Base-by-base conservation (phyloP, 148 eudicot genomes). In the Polygonum maritimum region DNA sequence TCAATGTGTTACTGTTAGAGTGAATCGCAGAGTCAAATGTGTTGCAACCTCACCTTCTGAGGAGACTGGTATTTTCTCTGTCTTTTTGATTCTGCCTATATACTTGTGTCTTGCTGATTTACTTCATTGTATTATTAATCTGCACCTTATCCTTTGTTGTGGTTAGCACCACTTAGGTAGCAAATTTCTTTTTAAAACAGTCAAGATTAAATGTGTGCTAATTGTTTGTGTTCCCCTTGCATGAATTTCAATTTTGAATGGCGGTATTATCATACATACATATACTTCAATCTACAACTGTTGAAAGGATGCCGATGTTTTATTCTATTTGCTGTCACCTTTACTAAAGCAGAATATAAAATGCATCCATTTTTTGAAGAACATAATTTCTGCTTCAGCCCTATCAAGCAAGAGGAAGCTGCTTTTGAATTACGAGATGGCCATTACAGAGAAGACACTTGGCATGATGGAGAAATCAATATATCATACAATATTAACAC, bases 21-120 rank as follows among this genome's bases (percentile, higher is more conserved):
- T 35, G 9, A 81, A 38, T 5, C 70, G 26, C 5, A 70, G 83
- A 13, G 52, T 76, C 62, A 85, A 79, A 71, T 85, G 85, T 47
- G 79, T 80, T 48, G 82, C 33, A 26, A 54, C 22, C 60, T 54
- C 60, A n/a, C 60, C 60, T 54, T 54, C 60, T 54, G 60, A 54
- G 60, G 5, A 54, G 60, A 54, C 60, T 54, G 60, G 60, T 54
- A 22, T 54, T 54, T 21, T 54, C 60, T 54, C 26, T 10, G n/a
- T 54, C 60, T n/a, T 22, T 54, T 26, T 18, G 3, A 5, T 54
- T 54, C 6, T 54, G 60, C 60, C 9, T 54, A 5, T 15, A 15
- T 54, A 2, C 2, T n/a, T 51, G 52, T 75, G 19, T 15, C 52
- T 40, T 18, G 2, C 55, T 13, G 48, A 19, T 74, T 77, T 80